Percentiles rank a stretch among this genome's conserved stretches.
These are phyloP conservation scores for Alternaria gaisen DNA, from an alignment of 2,329 filamentous ascomycete species.

Conservation along the genomic window DNA sequence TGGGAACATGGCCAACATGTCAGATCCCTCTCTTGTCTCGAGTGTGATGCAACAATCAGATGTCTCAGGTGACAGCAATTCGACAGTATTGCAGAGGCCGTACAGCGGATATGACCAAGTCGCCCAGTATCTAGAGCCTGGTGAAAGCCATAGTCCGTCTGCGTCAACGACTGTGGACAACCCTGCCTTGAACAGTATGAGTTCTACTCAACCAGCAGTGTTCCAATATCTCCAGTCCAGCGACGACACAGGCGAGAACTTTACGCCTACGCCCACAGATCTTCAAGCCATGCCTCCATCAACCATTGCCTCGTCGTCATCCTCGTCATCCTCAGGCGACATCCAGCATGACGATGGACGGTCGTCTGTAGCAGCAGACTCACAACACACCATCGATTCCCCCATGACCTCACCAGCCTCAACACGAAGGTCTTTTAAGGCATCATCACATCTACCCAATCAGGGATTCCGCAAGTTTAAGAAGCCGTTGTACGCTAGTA, in stretches of 20 bases:
- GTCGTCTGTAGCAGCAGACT: conserved; percentile 39
- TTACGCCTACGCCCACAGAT: conserved; percentile 14
- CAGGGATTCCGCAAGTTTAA: conserved; percentile 31
- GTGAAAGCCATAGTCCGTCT: conserved; percentile 26
- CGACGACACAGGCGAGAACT: conserved; percentile 18
- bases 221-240: conserved; percentile 41
- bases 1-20: conserved; percentile 38
- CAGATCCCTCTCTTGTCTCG: conserved; percentile 55
- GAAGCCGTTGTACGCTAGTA: conserved; percentile 45
- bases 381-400: conserved; percentile 28
- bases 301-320: conserved; percentile 33
- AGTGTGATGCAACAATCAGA: conserved; percentile 53
- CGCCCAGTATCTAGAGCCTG: conserved; percentile 31
- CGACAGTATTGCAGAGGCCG: conserved; percentile 56
- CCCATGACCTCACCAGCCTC: conserved; percentile 44
- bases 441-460: conserved; percentile 18
- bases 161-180: conserved; percentile 19
- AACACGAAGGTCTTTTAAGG: conserved; percentile 23
- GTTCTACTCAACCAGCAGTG: conserved; percentile 33
- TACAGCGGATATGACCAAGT: conserved; percentile 48
- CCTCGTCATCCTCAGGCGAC: conserved; percentile 30
- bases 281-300: conserved; percentile 25
- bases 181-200: conserved; percentile 28
- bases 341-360: conserved; percentile 25
- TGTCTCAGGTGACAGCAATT: conserved; percentile 56